Conservation (phyloP, 1,284 basidiomycete genomes). For the Cryptococcus sp. region DNA sequence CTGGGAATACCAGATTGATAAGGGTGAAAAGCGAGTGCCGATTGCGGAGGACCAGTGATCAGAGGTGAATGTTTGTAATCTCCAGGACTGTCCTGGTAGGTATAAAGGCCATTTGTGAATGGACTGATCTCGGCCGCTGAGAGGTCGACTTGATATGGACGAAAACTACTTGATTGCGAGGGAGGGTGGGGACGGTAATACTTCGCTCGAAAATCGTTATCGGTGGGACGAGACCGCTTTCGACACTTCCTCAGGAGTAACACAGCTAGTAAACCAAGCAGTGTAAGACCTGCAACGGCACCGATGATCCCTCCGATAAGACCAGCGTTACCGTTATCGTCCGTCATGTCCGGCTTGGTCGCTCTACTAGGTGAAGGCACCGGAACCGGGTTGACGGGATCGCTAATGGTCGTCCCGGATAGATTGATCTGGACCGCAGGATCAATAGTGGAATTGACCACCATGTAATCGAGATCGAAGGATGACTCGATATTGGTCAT, state of each 20-base stretch:
- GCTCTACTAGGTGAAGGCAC: neutral
- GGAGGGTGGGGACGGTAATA: too few relatives aligned
- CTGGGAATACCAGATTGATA: too few relatives aligned
- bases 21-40: too few relatives aligned
- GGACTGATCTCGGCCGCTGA: too few relatives aligned
- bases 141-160: too few relatives aligned
- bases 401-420: slow-evolving; percentile 2
- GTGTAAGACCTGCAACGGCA: neutral
- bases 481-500: slow-evolving; percentile 2
- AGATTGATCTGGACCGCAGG: slow-evolving; percentile 1
- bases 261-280: neutral
- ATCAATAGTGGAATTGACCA: slow-evolving; percentile 13
- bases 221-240: neutral
- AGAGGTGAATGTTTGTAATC: too few relatives aligned
- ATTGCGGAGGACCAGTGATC: too few relatives aligned
- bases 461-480: slow-evolving; percentile 13
- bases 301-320: neutral
- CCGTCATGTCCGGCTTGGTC: neutral
- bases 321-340: neutral
- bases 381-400: neutral
- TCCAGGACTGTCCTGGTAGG: too few relatives aligned
- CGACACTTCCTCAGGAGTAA: neutral
- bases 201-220: too few relatives aligned
- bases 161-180: too few relatives aligned
- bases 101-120: too few relatives aligned